Evolutionary conservation across 2,329 filamentous ascomycete genomes (phyloP).

Genomic region (Berkeleyomyces basicola): DNA sequence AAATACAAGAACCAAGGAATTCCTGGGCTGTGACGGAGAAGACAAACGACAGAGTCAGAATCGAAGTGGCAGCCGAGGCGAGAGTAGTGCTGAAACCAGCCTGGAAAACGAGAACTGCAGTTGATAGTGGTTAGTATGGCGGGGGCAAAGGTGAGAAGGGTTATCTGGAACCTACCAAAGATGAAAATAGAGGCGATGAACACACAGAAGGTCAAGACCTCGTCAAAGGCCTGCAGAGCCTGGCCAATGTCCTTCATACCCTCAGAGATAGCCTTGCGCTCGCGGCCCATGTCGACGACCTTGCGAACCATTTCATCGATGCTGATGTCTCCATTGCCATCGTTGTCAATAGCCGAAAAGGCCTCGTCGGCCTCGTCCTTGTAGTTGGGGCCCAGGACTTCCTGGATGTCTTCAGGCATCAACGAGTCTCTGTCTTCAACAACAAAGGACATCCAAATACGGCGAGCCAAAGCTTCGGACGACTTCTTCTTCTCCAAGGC

Average conservation of each 20-base stretch:
- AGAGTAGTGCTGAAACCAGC: constrained; percentile 71
- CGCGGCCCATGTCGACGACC: constrained; percentile 65
- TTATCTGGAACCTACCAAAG: constrained; percentile 40
- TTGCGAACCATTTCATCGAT: constrained; percentile 90
- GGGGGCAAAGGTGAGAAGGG: not conserved
- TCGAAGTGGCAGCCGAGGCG: constrained; percentile 75
- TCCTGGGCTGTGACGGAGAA: constrained; percentile 87
- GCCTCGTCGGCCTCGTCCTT: constrained; percentile 70
- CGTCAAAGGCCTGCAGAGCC: constrained; percentile 80
- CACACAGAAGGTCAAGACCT: constrained; percentile 66
- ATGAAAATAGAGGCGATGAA: constrained; percentile 68
- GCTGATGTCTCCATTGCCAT: constrained; percentile 85
- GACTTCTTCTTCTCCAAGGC: constrained; percentile 72
- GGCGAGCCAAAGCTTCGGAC: constrained; percentile 80
- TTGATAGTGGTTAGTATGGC: constrained; percentile 2
- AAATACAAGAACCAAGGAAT: constrained; percentile 95
- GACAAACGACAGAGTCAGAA: constrained; percentile 92
- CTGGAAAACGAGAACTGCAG: constrained; percentile 66
- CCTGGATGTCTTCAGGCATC: constrained; percentile 63
- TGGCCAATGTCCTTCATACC: constrained; percentile 98
- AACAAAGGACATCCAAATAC: constrained; percentile 97
- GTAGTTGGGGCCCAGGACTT: constrained; percentile 66
- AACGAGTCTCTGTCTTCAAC: constrained; percentile 73
- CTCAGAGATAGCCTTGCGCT: constrained; percentile 73
- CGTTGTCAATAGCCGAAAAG: constrained; percentile 65